These are phyloP conservation scores for Micractinium sp. DNA, from an alignment of 139 green algal species.

Conservation along the genomic window DNA sequence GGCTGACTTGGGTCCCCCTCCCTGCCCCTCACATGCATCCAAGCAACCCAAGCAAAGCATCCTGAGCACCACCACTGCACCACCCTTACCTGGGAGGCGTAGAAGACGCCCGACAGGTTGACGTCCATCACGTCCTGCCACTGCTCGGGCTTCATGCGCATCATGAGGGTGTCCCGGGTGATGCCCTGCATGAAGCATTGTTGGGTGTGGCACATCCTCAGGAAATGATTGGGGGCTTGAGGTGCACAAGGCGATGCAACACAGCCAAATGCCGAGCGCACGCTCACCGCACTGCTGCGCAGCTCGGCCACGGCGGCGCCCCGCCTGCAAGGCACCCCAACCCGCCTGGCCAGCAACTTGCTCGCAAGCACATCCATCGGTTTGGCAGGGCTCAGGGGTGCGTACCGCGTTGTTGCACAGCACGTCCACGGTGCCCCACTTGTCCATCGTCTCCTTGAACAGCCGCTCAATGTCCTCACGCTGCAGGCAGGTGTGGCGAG, in stretches of 20 bases:
- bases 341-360: no score
- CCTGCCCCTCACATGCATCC: no score
- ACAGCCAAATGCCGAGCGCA: no score
- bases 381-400: constrained; percentile 15
- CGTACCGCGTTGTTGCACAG: constrained; percentile 98
- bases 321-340: no score
- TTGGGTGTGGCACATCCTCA: not conserved
- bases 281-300: not conserved
- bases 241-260: no score
- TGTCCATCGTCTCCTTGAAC: constrained; percentile 76
- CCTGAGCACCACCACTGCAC: no score
- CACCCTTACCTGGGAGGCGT: constrained; percentile 78
- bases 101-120: constrained; percentile 97
- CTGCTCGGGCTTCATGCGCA: constrained; percentile 98
- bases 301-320: not conserved
- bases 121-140: constrained; percentile 98
- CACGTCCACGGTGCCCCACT: constrained; percentile 95
- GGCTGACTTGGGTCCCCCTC: no score
- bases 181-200: not conserved
- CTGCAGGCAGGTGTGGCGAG: constrained; percentile 26
- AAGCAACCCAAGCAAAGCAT: no score
- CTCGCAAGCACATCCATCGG: no score
- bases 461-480: constrained; percentile 44
- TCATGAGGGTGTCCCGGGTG: constrained; percentile 77
- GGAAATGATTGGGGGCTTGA: no score